A percentile compares a stretch with the other conserved stretches of the same genome.
Conservation (phyloP, 495 filamentous ascomycete species). For the Penicillium roqueforti region DNA sequence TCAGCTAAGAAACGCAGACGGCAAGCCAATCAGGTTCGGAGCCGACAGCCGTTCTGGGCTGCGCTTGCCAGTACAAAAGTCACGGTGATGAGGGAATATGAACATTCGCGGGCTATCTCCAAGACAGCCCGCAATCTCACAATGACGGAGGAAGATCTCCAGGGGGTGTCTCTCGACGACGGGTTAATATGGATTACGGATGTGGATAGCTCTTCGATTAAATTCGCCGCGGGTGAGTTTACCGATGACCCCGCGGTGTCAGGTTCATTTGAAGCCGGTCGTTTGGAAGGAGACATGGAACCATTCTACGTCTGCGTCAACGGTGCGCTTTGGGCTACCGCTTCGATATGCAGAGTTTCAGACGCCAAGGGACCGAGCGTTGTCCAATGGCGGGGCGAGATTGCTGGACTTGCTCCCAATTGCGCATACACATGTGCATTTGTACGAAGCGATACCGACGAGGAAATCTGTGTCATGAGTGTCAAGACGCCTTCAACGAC, state of each 20-base stretch:
- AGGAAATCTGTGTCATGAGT: slow-evolving; percentile 70
- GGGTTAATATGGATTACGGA: slow-evolving; percentile 84
- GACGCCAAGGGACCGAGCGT: slow-evolving; percentile 49
- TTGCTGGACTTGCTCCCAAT: slow-evolving; percentile 80
- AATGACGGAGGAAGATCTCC: slow-evolving; percentile 79
- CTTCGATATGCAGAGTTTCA: slow-evolving; percentile 56
- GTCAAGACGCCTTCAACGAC: slow-evolving; percentile 74
- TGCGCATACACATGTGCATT: slow-evolving; percentile 86
- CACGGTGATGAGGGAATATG: slow-evolving; percentile 87
- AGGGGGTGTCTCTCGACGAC: slow-evolving; percentile 74
- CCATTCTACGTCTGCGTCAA: slow-evolving; percentile 90
- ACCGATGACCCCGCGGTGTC: slow-evolving; percentile 38
- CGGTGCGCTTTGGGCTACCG: slow-evolving; percentile 82
- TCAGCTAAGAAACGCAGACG: slow-evolving; percentile 79
- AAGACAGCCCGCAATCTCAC: slow-evolving; percentile 61
- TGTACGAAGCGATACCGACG: slow-evolving; percentile 65
- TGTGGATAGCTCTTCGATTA: slow-evolving; percentile 75
- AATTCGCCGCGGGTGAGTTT: slow-evolving; percentile 73
- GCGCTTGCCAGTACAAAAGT: slow-evolving; percentile 92
- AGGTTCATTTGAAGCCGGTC: slow-evolving; percentile 31
- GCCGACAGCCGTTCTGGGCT: slow-evolving; percentile 89
- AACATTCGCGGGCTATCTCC: slow-evolving; percentile 74
- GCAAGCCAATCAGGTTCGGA: slow-evolving; percentile 83
- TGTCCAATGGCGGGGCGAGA: slow-evolving; percentile 70
- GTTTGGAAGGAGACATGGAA: slow-evolving; percentile 50